phyloP scores from a whole-genome alignment of 2,329 filamentous ascomycete genomes.

The Ophiocordyceps camponoti-floridani region DNA sequence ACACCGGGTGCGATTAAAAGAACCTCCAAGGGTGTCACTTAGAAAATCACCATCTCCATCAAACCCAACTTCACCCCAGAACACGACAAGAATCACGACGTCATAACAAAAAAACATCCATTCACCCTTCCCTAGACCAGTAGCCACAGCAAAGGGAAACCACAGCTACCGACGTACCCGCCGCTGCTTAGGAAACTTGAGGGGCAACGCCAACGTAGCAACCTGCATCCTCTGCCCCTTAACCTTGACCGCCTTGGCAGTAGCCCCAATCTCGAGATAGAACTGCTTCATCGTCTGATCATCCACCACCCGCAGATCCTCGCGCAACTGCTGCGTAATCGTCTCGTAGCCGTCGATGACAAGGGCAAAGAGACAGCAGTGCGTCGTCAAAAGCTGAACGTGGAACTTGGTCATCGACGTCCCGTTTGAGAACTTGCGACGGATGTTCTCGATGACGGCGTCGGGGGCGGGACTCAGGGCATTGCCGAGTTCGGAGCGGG shows the following conservation, averaged over 20 bases:
- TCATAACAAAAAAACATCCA: neutral
- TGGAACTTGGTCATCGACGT: conserved; percentile 54
- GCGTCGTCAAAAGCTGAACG: conserved; percentile 52
- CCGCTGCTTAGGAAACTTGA: conserved; percentile 59
- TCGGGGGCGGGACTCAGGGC: conserved; percentile 39
- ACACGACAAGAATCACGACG: too few relatives aligned
- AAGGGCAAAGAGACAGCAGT: conserved; percentile 53
- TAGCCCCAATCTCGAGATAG: conserved; percentile 60
- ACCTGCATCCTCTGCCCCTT: conserved; percentile 37
- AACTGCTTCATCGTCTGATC: conserved; percentile 54
- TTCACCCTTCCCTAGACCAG: neutral
- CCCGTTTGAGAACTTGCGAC: conserved; percentile 48
- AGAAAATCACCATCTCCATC: too few relatives aligned
- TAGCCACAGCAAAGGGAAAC: neutral
- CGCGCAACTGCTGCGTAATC: conserved; percentile 49
- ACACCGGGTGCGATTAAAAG: too few relatives aligned
- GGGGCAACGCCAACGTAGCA: conserved; percentile 57
- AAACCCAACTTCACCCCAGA: too few relatives aligned
- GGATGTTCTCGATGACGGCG: conserved; percentile 45
- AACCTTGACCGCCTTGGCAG: conserved; percentile 43
- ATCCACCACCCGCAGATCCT: conserved; percentile 50
- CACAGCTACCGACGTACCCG: neutral
- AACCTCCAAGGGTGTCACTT: too few relatives aligned
- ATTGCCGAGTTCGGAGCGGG: conserved; percentile 29
- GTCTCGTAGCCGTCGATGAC: conserved; percentile 59